phyloP scores from a whole-genome alignment of 768 basidiomycete species.

The Leccinum broughii region DNA sequence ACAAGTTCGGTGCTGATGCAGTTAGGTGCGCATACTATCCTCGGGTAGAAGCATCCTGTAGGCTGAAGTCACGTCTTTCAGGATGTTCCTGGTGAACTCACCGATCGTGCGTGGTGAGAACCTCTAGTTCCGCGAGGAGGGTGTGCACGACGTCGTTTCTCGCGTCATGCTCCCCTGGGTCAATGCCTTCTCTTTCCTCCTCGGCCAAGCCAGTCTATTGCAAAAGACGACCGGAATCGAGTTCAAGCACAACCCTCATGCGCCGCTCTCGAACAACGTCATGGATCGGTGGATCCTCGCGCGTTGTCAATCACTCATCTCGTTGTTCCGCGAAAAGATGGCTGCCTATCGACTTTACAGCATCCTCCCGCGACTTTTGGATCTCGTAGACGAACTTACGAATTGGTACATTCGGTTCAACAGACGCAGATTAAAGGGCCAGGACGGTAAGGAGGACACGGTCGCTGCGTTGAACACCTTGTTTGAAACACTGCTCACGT shows the following conservation, averaged over 20 bases:
- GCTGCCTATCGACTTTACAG: conserved; percentile 96
- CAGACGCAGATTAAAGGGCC: conserved; percentile 91
- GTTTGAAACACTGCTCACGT: conserved; percentile 91
- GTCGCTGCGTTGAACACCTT: conserved; percentile 88
- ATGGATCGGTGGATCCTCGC: conserved; percentile 99
- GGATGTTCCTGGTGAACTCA: conserved; percentile 99
- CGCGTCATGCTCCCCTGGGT: conserved; percentile 98
- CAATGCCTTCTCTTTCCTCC: conserved; percentile 98
- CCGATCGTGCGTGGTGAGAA: conserved; percentile 98
- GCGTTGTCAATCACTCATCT: conserved; percentile 95
- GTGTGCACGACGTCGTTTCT: conserved; percentile 94
- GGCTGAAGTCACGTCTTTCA: conserved; percentile 28
- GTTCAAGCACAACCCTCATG: conserved; percentile 86
- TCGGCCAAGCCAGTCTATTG: conserved; percentile 87
- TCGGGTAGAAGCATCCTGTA: not conserved
- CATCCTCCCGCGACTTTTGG: conserved; percentile 91
- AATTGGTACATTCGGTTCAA: conserved; percentile 99
- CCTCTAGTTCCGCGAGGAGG: conserved; percentile 96
- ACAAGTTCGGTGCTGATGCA: conserved; percentile 93
- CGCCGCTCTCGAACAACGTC: conserved; percentile 84
- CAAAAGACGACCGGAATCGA: conserved; percentile 76
- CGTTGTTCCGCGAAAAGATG: conserved; percentile 92
- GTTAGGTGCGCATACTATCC: conserved; percentile 56
- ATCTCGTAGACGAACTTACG: conserved; percentile 93
- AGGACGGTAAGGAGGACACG: conserved; percentile 88